These are phyloP conservation scores for Rhodamnia argentea DNA, from an alignment of 345 rosid species.

Conservation along the genomic window DNA sequence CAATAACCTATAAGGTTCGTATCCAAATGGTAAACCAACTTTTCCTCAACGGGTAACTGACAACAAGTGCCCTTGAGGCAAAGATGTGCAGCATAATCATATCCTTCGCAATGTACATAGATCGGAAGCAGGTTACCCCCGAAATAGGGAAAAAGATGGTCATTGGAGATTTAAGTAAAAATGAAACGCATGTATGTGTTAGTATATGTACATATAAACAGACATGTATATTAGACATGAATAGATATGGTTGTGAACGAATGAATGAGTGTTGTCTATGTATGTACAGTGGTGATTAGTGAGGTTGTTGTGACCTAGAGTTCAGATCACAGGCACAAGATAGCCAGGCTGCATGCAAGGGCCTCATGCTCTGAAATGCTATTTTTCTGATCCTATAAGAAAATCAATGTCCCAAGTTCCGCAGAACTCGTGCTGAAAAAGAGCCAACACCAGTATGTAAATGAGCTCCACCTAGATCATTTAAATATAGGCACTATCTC, in stretches of 20 bases:
- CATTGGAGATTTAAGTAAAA: not conserved
- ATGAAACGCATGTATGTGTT: not conserved
- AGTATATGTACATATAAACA: not conserved
- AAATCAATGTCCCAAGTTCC: not conserved
- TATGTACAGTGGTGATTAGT: not conserved
- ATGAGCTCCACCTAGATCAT: not conserved
- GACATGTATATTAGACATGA: not conserved
- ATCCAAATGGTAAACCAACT: not conserved
- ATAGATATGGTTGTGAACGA: not conserved
- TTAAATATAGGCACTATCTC: not conserved
- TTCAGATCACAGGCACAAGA: not conserved
- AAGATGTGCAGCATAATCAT: not conserved
- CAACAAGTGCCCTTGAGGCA: not conserved
- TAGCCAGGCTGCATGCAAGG: not conserved
- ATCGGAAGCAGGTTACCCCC: not conserved
- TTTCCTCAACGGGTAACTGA: not conserved
- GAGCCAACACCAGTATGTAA: not conserved
- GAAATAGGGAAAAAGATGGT: not conserved
- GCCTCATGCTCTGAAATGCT: not conserved
- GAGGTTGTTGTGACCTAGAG: not conserved
- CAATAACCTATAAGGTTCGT: conserved; percentile 38
- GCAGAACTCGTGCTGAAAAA: not conserved
- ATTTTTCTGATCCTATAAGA: not conserved
- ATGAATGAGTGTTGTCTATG: not conserved
- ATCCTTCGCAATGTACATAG: not conserved